Conservation (phyloP, 2,329 filamentous ascomycete genomes). For the Aureobasidium sp. region DNA sequence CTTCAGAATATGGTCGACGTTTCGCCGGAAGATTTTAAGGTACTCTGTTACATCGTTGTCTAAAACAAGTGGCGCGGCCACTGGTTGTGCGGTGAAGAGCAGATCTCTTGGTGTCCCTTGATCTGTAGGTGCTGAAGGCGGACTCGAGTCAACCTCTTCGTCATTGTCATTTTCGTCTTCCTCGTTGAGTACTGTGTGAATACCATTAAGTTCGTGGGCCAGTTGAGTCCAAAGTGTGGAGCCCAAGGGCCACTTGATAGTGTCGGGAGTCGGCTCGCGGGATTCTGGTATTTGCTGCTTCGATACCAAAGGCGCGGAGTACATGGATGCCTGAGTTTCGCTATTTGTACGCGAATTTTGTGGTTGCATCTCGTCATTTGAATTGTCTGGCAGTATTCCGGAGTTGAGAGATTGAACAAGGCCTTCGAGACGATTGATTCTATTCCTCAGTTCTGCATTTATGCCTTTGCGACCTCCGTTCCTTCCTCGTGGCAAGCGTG, state of each 20-base stretch:
- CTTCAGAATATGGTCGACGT: constrained; percentile 1
- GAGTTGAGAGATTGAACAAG: constrained; percentile 14
- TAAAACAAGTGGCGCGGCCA: not conserved
- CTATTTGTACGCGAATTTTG: not conserved
- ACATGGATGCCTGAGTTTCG: not conserved
- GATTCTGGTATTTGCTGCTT: not conserved
- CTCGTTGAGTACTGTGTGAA: constrained; percentile 10
- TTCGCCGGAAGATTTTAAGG: not conserved
- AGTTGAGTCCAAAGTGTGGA: constrained; percentile 11
- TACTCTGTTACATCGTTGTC: not conserved
- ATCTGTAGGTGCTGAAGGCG: not conserved
- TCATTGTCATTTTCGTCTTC: constrained; percentile 6
- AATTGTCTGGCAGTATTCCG: not conserved
- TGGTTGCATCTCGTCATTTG: not conserved
- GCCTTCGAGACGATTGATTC: constrained; percentile 11
- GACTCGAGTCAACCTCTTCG: constrained; percentile 1
- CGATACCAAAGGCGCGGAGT: not conserved
- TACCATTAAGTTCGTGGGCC: constrained; percentile 2
- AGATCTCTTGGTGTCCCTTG: not conserved
- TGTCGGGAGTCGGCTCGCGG: not conserved
- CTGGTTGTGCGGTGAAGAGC: not conserved
- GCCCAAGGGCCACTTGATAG: not conserved
- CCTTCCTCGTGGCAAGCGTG: constrained; percentile 12
- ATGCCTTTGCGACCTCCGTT: constrained; percentile 12
- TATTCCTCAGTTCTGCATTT: constrained; percentile 11